These are phyloP conservation scores for Glonium stellatum DNA, from an alignment of 495 filamentous ascomycete genomes.

Conservation along the genomic window DNA sequence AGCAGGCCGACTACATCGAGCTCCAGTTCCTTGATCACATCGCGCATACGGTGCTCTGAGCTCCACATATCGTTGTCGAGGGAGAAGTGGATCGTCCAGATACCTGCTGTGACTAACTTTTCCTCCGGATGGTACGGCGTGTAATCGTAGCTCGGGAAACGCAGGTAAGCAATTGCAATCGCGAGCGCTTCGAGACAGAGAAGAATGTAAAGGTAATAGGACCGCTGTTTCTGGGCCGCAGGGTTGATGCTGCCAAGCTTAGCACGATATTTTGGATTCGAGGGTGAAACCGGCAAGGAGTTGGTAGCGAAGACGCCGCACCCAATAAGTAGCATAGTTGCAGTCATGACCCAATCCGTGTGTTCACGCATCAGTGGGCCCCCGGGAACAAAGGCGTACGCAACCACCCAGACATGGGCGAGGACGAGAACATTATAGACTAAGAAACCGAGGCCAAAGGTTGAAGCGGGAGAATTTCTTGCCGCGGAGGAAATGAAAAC, in stretches of 20 bases:
- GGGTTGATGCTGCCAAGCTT: slow-evolving; percentile 44
- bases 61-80: slow-evolving; percentile 99
- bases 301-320: slow-evolving; percentile 74
- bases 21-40: slow-evolving; percentile 87
- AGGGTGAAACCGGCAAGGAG: slow-evolving; percentile 41
- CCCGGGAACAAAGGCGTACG: slow-evolving; percentile 98
- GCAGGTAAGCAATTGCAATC: slow-evolving; percentile 74
- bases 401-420: slow-evolving; percentile 96
- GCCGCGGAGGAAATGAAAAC: slow-evolving; percentile 70
- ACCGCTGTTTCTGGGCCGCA: slow-evolving; percentile 48
- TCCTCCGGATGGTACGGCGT: slow-evolving; percentile 80
- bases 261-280: slow-evolving; percentile 37
- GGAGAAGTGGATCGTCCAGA: slow-evolving; percentile 98
- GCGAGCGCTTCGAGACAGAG: slow-evolving; percentile 69
- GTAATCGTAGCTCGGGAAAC: slow-evolving; percentile 91
- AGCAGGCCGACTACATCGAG: slow-evolving; percentile 91
- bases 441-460: slow-evolving; percentile 82
- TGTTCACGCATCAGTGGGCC: slow-evolving; percentile 88
- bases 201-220: slow-evolving; percentile 71
- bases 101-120: slow-evolving; percentile 82
- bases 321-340: slow-evolving; percentile 77
- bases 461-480: slow-evolving; percentile 62
- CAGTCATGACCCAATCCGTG: slow-evolving; percentile 89
- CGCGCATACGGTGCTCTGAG: slow-evolving; percentile 86
- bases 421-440: slow-evolving; percentile 87